Percentiles rank a stretch among this genome's conserved stretches.
Evolutionary conservation across 2,329 filamentous ascomycete species (phyloP).

Genomic region (Ophiostoma ulmi): DNA sequence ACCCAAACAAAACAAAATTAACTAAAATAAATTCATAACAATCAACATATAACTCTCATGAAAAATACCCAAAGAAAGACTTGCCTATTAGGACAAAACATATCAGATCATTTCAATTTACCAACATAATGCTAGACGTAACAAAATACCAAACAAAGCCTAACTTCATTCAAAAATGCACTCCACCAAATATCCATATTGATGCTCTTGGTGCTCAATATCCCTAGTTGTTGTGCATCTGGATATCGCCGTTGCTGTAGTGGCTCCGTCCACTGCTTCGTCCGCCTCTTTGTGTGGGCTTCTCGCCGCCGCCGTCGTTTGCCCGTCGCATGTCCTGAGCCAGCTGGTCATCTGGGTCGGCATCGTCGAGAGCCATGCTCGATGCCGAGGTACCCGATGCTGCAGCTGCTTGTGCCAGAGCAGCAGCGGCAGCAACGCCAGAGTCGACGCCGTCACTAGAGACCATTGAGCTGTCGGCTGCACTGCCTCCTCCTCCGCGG

Average conservation of each 20-base stretch:
- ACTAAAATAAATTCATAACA: neutral
- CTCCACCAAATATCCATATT: too few relatives aligned
- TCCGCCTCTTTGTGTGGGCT: neutral
- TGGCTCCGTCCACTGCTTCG: neutral
- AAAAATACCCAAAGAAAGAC: neutral
- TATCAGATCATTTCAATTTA: neutral
- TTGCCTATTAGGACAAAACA: neutral
- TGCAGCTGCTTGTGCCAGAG: constrained; percentile 25
- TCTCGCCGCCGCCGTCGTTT: constrained; percentile 13
- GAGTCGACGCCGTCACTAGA: constrained; percentile 12
- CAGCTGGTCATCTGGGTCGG: constrained; percentile 27
- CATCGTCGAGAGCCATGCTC: constrained; percentile 8
- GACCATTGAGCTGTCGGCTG: neutral
- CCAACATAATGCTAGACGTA: neutral
- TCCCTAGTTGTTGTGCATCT: constrained; percentile 22
- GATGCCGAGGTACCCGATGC: constrained; percentile 16
- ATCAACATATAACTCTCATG: neutral
- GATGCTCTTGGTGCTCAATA: neutral
- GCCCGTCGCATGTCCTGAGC: constrained; percentile 26
- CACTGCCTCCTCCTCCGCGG: neutral
- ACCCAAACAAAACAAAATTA: too few relatives aligned
- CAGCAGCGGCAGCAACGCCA: constrained; percentile 24
- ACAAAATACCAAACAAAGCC: neutral
- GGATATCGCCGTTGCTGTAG: constrained; percentile 17
- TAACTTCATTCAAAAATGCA: neutral